Conservation (phyloP, 768 basidiomycete species). For the Termitomyces sp. region DNA sequence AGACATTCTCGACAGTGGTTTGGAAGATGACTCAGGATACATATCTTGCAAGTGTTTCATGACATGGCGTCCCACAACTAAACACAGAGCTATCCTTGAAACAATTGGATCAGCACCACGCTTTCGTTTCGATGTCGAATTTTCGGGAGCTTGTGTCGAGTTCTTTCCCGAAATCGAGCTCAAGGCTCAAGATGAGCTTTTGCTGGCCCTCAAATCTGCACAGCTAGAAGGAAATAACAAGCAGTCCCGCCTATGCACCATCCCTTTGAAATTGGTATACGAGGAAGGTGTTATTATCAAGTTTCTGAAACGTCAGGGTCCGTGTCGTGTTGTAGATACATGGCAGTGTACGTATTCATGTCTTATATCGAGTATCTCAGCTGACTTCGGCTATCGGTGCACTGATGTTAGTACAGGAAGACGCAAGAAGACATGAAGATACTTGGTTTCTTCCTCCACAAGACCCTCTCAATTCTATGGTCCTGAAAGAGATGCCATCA, state of each 20-base stretch:
- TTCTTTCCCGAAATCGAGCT: constrained; percentile 36
- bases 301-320: constrained; percentile 29
- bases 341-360: constrained; percentile 33
- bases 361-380: not conserved
- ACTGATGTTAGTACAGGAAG: constrained; percentile 13
- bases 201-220: constrained; percentile 46
- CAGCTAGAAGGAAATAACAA: constrained; percentile 25
- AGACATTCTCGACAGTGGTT: constrained; percentile 28
- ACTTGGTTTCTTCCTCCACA: constrained; percentile 31
- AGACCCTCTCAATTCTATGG: constrained; percentile 6
- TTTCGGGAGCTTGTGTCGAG: constrained; percentile 29
- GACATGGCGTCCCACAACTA: constrained; percentile 36
- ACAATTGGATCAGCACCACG: constrained; percentile 20
- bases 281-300: constrained; percentile 39
- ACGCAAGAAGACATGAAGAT: constrained; percentile 10
- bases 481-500: not conserved
- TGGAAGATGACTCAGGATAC: constrained; percentile 33
- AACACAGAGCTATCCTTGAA: constrained; percentile 30
- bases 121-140: constrained; percentile 36
- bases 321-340: constrained; percentile 31
- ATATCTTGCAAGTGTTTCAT: constrained; percentile 41
- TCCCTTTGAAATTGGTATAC: constrained; percentile 42
- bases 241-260: constrained; percentile 25
- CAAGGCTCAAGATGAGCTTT: constrained; percentile 38
- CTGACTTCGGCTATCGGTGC: not conserved